Conservation (phyloP, 2,329 filamentous ascomycete species). For the Rugonectria rugulosa region DNA sequence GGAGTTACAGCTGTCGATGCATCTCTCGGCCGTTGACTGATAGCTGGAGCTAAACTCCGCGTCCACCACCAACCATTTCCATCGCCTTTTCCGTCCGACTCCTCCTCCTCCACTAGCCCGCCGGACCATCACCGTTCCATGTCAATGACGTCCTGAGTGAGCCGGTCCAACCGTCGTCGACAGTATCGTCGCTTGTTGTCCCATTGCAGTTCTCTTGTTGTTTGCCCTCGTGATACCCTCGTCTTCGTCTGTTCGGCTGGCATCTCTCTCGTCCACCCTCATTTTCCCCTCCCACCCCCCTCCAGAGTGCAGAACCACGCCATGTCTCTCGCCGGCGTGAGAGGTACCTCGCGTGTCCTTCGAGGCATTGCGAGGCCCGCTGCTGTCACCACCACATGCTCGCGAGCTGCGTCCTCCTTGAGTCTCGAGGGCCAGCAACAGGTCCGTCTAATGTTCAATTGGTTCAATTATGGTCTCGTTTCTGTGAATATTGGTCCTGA, state of each 20-base stretch:
- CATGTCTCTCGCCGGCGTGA: conserved; percentile 59
- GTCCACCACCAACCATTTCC: conserved; percentile 33
- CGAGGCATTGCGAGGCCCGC: conserved; percentile 49
- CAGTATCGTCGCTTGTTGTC: conserved; percentile 19
- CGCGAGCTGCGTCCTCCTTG: conserved; percentile 54
- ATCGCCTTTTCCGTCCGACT: not conserved
- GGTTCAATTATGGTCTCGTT: conserved; percentile 6
- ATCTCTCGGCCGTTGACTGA: not conserved
- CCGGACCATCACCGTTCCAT: conserved; percentile 26
- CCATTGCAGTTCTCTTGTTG: conserved; percentile 15
- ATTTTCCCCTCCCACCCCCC: not conserved
- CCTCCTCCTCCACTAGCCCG: conserved; percentile 28
- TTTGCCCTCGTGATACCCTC: conserved; percentile 11
- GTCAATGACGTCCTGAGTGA: conserved; percentile 39
- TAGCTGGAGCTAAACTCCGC: too few relatives aligned
- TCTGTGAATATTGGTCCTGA: conserved; percentile 24
- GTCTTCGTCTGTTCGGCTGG: conserved; percentile 6
- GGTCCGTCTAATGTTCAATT: conserved; percentile 49
- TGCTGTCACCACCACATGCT: conserved; percentile 30
- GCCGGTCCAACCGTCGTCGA: conserved; percentile 17
- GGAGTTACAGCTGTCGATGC: not conserved
- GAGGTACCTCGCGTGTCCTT: conserved; percentile 57
- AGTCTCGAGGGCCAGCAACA: conserved; percentile 65
- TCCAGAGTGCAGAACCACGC: conserved; percentile 28
- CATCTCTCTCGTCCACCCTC: not conserved